A percentile compares a stretch with the other conserved stretches of the same genome.
These are phyloP conservation scores for Ophiorrhiza pumila DNA, from an alignment of 257 asterid genomes.

Conservation along the genomic window DNA sequence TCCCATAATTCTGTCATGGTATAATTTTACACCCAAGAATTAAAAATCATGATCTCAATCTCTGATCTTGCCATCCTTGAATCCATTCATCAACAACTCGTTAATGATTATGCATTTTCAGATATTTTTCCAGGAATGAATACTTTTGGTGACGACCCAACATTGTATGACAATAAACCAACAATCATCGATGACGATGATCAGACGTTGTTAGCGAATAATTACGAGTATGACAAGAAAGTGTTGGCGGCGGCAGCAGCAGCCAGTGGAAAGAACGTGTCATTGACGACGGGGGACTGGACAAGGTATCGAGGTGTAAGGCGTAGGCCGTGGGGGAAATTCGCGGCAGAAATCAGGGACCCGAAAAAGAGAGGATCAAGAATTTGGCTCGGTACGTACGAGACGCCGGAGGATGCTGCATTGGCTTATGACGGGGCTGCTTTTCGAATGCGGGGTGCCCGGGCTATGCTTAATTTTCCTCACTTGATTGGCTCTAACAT, in stretches of 20 bases:
- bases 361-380: slow-evolving; percentile 26
- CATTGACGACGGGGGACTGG: slow-evolving; percentile 18
- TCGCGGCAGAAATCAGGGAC: slow-evolving; percentile 35
- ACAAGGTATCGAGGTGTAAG: slow-evolving; percentile 34
- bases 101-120: slow-evolving; percentile 12
- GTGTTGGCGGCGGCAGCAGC: neutral
- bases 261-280: neutral
- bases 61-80: slow-evolving; percentile 9
- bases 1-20: neutral
- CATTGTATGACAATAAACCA: neutral
- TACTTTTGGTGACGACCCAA: neutral
- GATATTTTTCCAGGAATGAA: slow-evolving; percentile 7
- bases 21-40: no score
- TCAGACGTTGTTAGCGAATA: neutral
- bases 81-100: slow-evolving; percentile 6
- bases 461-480: slow-evolving; percentile 34
- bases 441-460: slow-evolving; percentile 28
- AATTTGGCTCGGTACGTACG: slow-evolving; percentile 40
- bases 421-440: slow-evolving; percentile 37
- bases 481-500: slow-evolving; percentile 19
- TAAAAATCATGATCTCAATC: neutral
- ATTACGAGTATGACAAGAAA: neutral
- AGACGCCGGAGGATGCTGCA: slow-evolving; percentile 38
- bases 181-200: no score
- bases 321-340: slow-evolving; percentile 43